Conservation (phyloP, 106 monocot species). For the Dendrobium chrysotoxum region DNA sequence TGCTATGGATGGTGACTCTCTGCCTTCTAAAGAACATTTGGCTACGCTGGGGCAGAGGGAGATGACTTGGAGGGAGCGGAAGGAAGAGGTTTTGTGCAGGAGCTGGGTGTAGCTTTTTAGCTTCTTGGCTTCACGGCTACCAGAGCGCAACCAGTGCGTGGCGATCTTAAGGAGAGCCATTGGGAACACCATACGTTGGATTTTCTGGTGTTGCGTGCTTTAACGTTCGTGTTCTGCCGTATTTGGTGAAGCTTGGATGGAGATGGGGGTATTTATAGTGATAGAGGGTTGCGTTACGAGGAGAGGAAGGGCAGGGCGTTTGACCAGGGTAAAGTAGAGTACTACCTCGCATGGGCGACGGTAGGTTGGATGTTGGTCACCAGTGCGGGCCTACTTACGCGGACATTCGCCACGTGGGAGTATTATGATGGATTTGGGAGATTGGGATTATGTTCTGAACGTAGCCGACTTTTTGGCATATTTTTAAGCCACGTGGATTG, state of each 20-base stretch:
- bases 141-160: not conserved
- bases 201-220: not conserved
- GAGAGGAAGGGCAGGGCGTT: not conserved
- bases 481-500: too few relatives aligned
- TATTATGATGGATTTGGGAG: not conserved
- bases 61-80: not conserved
- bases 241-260: not conserved
- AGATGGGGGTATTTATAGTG: not conserved
- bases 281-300: not conserved
- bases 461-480: too few relatives aligned
- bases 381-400: not conserved
- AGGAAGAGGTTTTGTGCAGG: not conserved
- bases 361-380: constrained; percentile 9
- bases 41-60: not conserved
- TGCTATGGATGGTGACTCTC: constrained; percentile 12
- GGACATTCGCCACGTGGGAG: not conserved
- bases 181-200: not conserved
- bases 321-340: not conserved
- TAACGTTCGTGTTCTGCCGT: too few relatives aligned
- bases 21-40: not conserved
- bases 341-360: not conserved
- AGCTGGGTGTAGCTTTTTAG: not conserved
- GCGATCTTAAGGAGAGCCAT: not conserved
- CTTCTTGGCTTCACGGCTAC: not conserved
- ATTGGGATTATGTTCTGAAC: not conserved